Percentiles rank a stretch among this genome's conserved stretches.
Evolutionary conservation across 768 basidiomycete species (phyloP).

Genomic region (Auricularia auricula-judae): DNA sequence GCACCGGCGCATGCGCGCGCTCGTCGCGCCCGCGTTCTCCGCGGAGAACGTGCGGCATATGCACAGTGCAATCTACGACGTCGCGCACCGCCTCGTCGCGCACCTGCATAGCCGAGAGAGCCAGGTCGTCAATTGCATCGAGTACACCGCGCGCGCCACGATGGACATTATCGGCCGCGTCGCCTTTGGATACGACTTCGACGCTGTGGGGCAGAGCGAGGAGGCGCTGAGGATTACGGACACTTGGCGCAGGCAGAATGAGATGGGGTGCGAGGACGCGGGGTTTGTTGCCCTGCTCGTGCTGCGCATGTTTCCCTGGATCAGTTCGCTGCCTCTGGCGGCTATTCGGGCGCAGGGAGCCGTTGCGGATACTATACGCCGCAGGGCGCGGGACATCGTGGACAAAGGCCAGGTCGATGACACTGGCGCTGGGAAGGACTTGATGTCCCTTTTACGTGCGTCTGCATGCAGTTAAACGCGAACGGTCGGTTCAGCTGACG

Average conservation of each 20-base stretch:
- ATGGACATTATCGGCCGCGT: constrained; percentile 5
- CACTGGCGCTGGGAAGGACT: not conserved
- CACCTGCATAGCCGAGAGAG: not conserved
- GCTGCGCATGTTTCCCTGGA: constrained; percentile 19
- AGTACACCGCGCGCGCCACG: constrained; percentile 4
- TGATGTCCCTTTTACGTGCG: constrained; percentile 3
- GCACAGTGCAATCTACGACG: constrained; percentile 1
- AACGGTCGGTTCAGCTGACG: not conserved
- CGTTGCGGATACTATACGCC: constrained; percentile 15
- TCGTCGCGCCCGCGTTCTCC: constrained; percentile 2
- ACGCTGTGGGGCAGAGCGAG: not conserved
- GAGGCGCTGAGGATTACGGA: constrained; percentile 4
- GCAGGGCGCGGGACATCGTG: constrained; percentile 17
- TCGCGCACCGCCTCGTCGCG: not conserved
- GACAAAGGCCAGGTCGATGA: constrained; percentile 10
- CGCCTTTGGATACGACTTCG: constrained; percentile 5
- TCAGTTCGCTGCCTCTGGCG: constrained; percentile 15
- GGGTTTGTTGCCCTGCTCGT: constrained; percentile 15
- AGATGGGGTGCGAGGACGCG: not conserved
- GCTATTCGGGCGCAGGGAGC: constrained; percentile 17
- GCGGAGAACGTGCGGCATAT: constrained; percentile 5
- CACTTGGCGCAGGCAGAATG: constrained; percentile 1
- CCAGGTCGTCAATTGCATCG: not conserved
- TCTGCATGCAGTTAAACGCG: not conserved
- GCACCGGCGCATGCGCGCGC: constrained; percentile 4